Percentiles rank a stretch among this genome's conserved stretches.
These are phyloP conservation scores for Primulina huaijiensis DNA, from an alignment of 257 asterid genomes.

Conservation along the genomic window DNA sequence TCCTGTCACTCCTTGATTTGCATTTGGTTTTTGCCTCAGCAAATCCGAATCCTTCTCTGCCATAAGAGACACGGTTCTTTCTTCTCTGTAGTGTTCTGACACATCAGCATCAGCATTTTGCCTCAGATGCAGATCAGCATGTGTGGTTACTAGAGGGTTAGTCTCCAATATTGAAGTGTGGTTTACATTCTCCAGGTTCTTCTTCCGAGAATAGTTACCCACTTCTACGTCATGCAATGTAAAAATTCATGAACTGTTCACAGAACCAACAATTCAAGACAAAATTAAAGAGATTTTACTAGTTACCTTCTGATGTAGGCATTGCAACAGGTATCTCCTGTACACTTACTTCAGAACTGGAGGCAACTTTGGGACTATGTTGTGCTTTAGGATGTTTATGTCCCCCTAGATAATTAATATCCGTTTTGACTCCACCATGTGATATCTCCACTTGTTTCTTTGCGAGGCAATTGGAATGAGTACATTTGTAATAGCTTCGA, in stretches of 20 bases:
- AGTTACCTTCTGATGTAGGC: conserved; percentile 45
- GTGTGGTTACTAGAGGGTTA: conserved; percentile 38
- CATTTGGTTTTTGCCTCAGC: conserved; percentile 31
- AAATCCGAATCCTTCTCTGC: conserved; percentile 28
- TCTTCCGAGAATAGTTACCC: conserved; percentile 22
- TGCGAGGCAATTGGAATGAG: conserved; percentile 60
- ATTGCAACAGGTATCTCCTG: conserved; percentile 29
- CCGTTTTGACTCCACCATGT: conserved; percentile 65
- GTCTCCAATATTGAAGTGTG: conserved; percentile 34
- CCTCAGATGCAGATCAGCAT: conserved; percentile 24
- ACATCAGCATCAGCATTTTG: conserved; percentile 32
- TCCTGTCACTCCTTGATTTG: conserved; percentile 22
- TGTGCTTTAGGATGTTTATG: conserved; percentile 78
- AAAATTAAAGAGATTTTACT: conserved; percentile 4
- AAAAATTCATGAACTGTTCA: too few relatives aligned
- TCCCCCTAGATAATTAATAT: conserved; percentile 60
- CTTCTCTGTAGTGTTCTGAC: conserved; percentile 31
- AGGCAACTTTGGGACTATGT: conserved; percentile 40
- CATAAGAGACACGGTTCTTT: conserved; percentile 17
- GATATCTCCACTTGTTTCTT: conserved; percentile 90
- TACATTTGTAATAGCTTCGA: conserved; percentile 83
- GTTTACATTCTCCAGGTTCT: conserved; percentile 27
- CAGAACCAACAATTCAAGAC: too few relatives aligned
- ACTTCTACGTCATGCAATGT: conserved; percentile 27
- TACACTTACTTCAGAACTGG: conserved; percentile 35